phyloP scores from a whole-genome alignment of 73 alveolate genomes.

The Tetrahymena thermophila region DNA sequence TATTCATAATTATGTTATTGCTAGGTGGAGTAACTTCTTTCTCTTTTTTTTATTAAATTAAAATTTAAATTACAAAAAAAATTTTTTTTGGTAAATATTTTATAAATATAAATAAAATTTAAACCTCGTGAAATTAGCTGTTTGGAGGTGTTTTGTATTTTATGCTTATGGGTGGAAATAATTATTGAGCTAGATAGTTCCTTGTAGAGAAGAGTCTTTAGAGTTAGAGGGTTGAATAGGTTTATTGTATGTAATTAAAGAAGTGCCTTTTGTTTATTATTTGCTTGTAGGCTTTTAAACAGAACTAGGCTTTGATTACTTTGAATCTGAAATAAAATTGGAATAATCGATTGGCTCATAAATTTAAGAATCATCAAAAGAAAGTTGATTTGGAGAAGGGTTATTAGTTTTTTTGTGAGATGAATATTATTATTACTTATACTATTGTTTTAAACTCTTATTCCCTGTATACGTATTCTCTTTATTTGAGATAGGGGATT shows the following conservation, averaged over 20 bases:
- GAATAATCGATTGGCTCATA: background rate
- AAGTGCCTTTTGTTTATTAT: background rate
- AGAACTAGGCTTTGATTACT: background rate
- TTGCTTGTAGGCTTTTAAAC: background rate
- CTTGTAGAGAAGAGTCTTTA: background rate
- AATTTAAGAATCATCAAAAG: background rate
- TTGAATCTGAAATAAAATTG: background rate
- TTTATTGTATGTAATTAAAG: background rate
- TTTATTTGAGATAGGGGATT: background rate
- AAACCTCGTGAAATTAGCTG: background rate
- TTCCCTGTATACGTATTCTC: background rate
- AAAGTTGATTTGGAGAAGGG: background rate
- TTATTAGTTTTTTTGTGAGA: background rate
- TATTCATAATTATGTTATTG: background rate
- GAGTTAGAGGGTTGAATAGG: background rate
- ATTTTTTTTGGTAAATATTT: background rate
- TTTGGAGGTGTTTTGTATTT: background rate
- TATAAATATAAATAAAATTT: background rate
- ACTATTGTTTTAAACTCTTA: background rate
- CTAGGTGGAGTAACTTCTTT: background rate
- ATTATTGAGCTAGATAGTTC: background rate
- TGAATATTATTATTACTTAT: background rate
- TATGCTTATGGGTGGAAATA: background rate
- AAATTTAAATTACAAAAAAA: background rate
- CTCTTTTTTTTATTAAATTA: background rate